These are phyloP conservation scores for Microdochium trichocladiopsis DNA, from an alignment of 2,329 filamentous ascomycete genomes.

Conservation along the genomic window DNA sequence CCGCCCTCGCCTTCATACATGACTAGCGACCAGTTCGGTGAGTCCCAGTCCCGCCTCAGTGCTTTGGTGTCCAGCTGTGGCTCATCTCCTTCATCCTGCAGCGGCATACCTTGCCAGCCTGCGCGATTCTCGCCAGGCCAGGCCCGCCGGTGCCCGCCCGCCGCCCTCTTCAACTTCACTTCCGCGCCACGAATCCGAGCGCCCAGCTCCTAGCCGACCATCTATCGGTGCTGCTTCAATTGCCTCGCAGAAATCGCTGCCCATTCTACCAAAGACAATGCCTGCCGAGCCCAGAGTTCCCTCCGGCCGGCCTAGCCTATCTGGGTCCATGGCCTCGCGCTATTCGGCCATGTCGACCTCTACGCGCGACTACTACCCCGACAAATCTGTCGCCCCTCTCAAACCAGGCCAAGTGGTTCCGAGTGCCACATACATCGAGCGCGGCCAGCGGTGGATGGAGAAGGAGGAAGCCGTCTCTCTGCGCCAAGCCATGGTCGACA, in stretches of 20 bases:
- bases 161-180: conserved; percentile 31
- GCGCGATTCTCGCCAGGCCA: conserved; percentile 57
- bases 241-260: neutral
- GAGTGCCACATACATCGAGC: conserved; percentile 64
- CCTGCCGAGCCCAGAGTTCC: conserved; percentile 5
- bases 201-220: conserved; percentile 14
- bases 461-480: conserved; percentile 69
- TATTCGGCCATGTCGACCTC: conserved; percentile 37
- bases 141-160: conserved; percentile 67
- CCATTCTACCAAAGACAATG: neutral
- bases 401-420: conserved; percentile 56
- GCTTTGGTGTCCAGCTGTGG: neutral
- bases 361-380: conserved; percentile 46
- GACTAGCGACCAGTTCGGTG: conserved; percentile 62
- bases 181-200: conserved; percentile 21
- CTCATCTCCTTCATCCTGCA: conserved; percentile 22
- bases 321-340: conserved; percentile 40
- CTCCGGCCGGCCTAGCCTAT: conserved; percentile 29
- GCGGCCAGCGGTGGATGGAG: conserved; percentile 71
- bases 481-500: conserved; percentile 65
- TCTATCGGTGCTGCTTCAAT: conserved; percentile 12
- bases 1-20: conserved; percentile 58
- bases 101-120: conserved; percentile 66
- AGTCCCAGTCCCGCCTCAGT: neutral
- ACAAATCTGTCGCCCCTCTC: conserved; percentile 32